A percentile compares a stretch with the other conserved stretches of the same genome.
phyloP scores from a whole-genome alignment of 306 rosid genomes.

The Rosa rugosa region DNA sequence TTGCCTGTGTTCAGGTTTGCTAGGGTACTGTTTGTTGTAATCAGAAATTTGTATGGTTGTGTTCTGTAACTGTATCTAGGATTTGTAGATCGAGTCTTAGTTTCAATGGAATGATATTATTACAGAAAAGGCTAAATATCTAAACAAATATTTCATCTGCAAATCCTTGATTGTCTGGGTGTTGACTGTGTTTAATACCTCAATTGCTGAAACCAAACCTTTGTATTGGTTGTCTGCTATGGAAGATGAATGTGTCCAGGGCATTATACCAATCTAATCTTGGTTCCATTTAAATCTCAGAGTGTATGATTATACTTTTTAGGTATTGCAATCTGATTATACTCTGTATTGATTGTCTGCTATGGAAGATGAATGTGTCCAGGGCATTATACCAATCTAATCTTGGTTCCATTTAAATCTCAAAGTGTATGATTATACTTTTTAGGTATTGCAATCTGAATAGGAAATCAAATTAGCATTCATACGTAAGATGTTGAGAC shows the following conservation, averaged over 20 bases:
- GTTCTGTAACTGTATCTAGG: conserved; percentile 16
- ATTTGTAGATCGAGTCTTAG: conserved; percentile 15
- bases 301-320: background rate
- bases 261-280: background rate
- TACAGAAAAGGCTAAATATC: background rate
- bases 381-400: background rate
- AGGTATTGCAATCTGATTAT: background rate
- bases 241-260: background rate
- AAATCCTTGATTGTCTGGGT: background rate
- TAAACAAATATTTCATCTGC: background rate
- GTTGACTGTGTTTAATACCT: background rate
- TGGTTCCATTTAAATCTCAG: background rate
- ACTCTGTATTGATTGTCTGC: background rate
- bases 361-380: background rate
- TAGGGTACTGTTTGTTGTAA: conserved; percentile 1
- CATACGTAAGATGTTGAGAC: background rate
- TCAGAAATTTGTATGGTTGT: conserved; percentile 18
- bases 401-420: background rate
- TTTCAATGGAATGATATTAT: conserved; percentile 10
- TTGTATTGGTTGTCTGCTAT: too few species aligned
- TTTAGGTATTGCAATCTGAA: background rate
- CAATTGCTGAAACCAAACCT: background rate
- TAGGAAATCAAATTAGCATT: background rate
- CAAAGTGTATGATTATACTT: background rate
- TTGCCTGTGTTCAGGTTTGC: conserved; percentile 12